Evolutionary conservation across 1,139 yeast species (phyloP).

Genomic region (Lodderomyces pseudojiufengensis): DNA sequence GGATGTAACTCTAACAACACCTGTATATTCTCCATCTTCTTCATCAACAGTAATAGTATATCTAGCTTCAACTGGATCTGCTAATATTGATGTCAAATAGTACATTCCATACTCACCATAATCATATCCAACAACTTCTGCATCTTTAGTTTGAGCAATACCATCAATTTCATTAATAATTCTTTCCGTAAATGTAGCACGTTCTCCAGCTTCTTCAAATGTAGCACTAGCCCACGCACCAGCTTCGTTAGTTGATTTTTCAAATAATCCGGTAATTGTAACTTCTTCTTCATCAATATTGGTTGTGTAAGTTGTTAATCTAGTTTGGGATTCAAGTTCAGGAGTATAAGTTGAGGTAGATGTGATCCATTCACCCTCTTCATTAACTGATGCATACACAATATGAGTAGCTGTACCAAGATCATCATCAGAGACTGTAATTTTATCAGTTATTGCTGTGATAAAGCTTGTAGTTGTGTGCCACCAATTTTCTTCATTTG

Average conservation of each 20-base stretch:
- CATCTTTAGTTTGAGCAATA: neutral
- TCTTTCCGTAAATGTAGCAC: constrained; percentile 1
- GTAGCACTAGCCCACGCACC: neutral
- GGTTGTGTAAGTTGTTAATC: neutral
- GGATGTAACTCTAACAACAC: neutral
- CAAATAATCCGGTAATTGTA: neutral
- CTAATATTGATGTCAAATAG: neutral
- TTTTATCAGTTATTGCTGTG: neutral
- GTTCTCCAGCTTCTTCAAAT: neutral
- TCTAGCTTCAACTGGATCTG: neutral
- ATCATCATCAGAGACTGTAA: neutral
- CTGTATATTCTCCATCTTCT: neutral
- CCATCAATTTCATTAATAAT: neutral
- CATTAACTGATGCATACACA: neutral
- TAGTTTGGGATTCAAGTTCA: neutral
- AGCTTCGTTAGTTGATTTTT: neutral
- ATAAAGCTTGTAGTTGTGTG: neutral
- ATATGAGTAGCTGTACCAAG: neutral
- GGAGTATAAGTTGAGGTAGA: neutral
- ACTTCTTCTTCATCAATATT: neutral
- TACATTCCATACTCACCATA: neutral
- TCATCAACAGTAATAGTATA: neutral
- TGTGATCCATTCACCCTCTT: neutral
- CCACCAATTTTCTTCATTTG: constrained; percentile 1
- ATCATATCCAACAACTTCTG: neutral